phyloP scores from a whole-genome alignment of 176 grass and related monocot genomes.

The Oryza rufipogon region DNA sequence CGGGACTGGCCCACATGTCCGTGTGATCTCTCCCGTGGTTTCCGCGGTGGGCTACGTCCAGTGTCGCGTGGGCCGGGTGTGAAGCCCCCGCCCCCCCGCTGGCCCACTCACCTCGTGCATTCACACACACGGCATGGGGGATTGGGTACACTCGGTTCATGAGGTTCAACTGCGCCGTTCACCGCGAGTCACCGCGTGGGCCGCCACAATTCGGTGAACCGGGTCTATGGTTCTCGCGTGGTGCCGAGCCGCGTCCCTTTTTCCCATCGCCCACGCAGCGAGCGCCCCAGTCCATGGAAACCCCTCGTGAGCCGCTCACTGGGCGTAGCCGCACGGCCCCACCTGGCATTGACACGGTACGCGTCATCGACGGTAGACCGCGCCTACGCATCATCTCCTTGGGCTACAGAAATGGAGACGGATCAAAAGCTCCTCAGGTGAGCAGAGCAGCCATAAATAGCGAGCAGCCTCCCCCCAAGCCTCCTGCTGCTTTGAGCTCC shows the following conservation, averaged over 20 bases:
- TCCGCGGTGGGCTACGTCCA: not conserved
- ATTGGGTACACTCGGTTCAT: not conserved
- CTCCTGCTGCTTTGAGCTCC: not conserved
- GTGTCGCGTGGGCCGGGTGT: not conserved
- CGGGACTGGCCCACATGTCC: not conserved
- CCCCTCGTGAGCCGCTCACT: not conserved
- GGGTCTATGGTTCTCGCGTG: not conserved
- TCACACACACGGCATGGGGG: not conserved
- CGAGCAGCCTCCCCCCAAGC: not conserved
- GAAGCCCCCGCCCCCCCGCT: not conserved
- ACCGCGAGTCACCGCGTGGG: not conserved
- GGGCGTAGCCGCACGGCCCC: not conserved
- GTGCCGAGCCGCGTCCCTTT: not conserved
- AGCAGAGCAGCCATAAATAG: not conserved
- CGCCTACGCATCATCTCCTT: not conserved
- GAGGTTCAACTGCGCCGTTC: not conserved
- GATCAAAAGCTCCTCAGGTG: not conserved
- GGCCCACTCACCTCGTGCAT: not conserved
- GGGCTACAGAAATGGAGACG: not conserved
- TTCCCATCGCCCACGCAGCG: not conserved
- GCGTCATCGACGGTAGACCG: not conserved
- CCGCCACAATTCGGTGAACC: not conserved
- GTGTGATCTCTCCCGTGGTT: not conserved
- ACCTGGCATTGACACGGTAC: not conserved
- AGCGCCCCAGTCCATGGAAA: not conserved